Conservation (phyloP, 2,329 filamentous ascomycete genomes). For the Aspergillaceae sp. region DNA sequence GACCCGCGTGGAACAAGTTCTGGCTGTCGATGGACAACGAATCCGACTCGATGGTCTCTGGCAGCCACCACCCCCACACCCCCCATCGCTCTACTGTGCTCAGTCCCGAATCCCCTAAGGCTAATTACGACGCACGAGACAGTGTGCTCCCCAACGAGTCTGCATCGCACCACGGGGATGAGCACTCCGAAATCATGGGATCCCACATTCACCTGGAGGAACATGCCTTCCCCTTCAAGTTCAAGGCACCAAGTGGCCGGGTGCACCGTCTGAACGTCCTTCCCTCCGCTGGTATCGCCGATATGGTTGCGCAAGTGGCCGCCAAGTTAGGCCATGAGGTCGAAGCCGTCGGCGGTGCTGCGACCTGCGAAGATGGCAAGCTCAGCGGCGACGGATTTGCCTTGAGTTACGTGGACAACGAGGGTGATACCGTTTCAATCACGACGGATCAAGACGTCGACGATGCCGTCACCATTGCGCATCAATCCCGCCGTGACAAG, state of each 20-base stretch:
- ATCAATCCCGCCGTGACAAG: conserved; percentile 72
- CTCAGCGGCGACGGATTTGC: conserved; percentile 74
- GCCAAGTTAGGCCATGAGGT: conserved; percentile 79
- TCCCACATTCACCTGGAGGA: conserved; percentile 52
- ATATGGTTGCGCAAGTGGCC: conserved; percentile 68
- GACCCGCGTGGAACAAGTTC: conserved; percentile 99
- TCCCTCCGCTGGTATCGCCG: conserved; percentile 68
- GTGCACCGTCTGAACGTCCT: conserved; percentile 85
- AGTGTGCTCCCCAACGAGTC: conserved; percentile 90
- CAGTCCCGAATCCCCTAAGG: conserved; percentile 65
- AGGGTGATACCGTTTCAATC: conserved; percentile 93
- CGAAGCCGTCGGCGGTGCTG: conserved; percentile 72
- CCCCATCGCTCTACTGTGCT: conserved; percentile 62
- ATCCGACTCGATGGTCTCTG: conserved; percentile 92
- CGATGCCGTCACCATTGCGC: conserved; percentile 79
- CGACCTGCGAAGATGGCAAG: conserved; percentile 68
- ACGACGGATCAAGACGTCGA: conserved; percentile 89
- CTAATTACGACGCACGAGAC: conserved; percentile 59
- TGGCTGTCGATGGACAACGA: conserved; percentile 95
- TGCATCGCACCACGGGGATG: conserved; percentile 79
- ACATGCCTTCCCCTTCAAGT: conserved; percentile 91
- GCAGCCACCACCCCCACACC: conserved; percentile 42
- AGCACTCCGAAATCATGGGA: conserved; percentile 62
- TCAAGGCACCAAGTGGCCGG: conserved; percentile 91
- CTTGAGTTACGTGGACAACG: conserved; percentile 91